phyloP scores from a whole-genome alignment of 805 yeast genomes.

The Hanseniaspora guilliermondii region DNA sequence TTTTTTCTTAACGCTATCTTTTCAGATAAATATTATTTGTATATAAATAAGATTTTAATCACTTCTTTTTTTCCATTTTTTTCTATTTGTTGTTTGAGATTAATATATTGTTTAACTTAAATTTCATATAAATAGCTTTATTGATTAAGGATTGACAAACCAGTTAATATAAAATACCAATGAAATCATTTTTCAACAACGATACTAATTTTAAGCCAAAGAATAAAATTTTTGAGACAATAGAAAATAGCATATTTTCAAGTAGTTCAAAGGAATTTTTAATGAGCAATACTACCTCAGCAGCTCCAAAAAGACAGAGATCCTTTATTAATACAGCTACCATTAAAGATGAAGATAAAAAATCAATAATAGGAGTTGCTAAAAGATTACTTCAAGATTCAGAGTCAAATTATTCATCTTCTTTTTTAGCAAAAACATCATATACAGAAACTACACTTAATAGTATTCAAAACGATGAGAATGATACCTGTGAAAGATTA shows the following conservation, averaged over 20 bases:
- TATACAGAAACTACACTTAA: neutral
- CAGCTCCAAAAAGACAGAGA: constrained; percentile 5
- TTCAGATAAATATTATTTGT: too few relatives aligned
- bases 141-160: too few relatives aligned
- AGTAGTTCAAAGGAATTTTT: too few relatives aligned
- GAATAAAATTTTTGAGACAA: constrained; percentile 24
- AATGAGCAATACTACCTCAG: neutral
- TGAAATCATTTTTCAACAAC: constrained; percentile 28
- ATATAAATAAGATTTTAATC: too few relatives aligned
- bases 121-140: too few relatives aligned
- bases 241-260: constrained; percentile 19
- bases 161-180: constrained; percentile 6
- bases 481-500: neutral
- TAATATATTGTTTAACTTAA: too few relatives aligned
- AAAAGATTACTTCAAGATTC: neutral
- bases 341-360: neutral
- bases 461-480: constrained; percentile 15
- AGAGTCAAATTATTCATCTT: neutral
- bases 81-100: too few relatives aligned
- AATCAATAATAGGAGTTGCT: neutral
- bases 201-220: constrained; percentile 26
- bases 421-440: neutral
- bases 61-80: too few relatives aligned
- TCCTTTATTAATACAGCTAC: neutral
- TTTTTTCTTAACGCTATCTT: neutral